Percentiles rank a stretch among this genome's conserved stretches.
phyloP scores from a whole-genome alignment of 345 rosid genomes.

The Leavenworthia alabamica region DNA sequence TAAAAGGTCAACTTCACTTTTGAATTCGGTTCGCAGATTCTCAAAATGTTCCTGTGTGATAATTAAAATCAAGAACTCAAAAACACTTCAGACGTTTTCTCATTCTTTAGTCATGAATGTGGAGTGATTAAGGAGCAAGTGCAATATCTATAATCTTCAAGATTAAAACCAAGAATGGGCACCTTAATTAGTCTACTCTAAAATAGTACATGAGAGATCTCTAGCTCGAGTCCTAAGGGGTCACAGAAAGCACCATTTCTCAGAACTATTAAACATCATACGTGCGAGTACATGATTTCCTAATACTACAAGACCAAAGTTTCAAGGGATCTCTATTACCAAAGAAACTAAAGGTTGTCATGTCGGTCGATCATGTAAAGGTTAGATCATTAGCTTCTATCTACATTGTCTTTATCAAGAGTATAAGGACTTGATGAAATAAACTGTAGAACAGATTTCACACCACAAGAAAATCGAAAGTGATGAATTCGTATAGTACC shows the following conservation, averaged over 20 bases:
- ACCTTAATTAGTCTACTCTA: neutral
- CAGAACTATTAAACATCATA: neutral
- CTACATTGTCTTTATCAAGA: neutral
- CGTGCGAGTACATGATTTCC: neutral
- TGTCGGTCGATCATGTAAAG: neutral
- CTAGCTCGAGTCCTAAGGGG: neutral
- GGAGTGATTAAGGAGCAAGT: neutral
- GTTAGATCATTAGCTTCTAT: neutral
- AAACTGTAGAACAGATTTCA: neutral
- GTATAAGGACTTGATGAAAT: neutral
- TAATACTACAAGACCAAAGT: neutral
- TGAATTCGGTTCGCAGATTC: constrained; percentile 64
- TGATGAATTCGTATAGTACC: constrained; percentile 34
- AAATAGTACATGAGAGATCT: neutral
- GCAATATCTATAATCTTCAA: neutral
- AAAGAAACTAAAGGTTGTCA: neutral
- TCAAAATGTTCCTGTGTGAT: constrained; percentile 64
- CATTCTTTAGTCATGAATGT: neutral
- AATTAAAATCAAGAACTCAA: neutral
- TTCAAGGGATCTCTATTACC: neutral
- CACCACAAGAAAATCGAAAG: neutral
- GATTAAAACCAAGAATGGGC: neutral
- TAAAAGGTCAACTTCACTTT: constrained; percentile 89
- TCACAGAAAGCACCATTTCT: constrained; percentile 3
- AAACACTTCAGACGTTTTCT: neutral